Percentiles rank a stretch among this genome's conserved stretches.
Conservation (phyloP, 768 basidiomycete genomes). For the Tubosaeta sp. region DNA sequence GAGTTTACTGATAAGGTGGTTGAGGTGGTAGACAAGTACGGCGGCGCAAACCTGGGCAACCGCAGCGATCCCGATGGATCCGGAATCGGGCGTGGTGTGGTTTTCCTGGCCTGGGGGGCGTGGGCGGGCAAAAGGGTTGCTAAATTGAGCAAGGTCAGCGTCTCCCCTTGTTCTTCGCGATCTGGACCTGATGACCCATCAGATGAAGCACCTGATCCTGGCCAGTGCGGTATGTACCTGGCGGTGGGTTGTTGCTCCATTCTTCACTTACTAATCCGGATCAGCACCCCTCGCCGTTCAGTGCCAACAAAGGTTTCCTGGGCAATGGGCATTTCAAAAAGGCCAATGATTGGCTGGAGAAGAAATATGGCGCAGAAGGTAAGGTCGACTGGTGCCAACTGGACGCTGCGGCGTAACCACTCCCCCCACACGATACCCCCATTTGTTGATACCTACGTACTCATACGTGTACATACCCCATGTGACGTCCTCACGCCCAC, state of each 20-base stretch:
- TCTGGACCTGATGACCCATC: conserved; percentile 19
- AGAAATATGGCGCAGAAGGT: conserved; percentile 69
- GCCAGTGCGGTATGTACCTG: conserved; percentile 59
- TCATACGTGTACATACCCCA: conserved; percentile 18
- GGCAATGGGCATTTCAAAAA: conserved; percentile 86
- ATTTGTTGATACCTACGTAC: conserved; percentile 25
- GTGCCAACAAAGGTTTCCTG: conserved; percentile 75
- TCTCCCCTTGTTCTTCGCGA: conserved; percentile 10
- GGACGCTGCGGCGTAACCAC: conserved; percentile 20
- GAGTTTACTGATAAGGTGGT: conserved; percentile 82
- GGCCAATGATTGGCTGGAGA: conserved; percentile 84
- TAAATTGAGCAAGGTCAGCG: conserved; percentile 64
- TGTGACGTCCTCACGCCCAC: conserved; percentile 11
- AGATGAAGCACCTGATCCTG: conserved; percentile 81
- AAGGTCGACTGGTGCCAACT: conserved; percentile 71
- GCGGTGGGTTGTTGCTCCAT: conserved; percentile 12
- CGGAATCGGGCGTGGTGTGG: conserved; percentile 68
- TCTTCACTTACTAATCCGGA: conserved; percentile 26
- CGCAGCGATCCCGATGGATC: conserved; percentile 32
- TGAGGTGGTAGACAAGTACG: conserved; percentile 70
- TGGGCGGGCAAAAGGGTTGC: conserved; percentile 82
- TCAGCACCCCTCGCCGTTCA: conserved; percentile 82
- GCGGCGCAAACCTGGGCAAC: conserved; percentile 60
- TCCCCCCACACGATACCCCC: conserved; percentile 17
- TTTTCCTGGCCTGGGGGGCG: conserved; percentile 89